Evolutionary conservation across 176 grass and related monocot species (phyloP), one percentile per base, ranked within the genome.

Genomic region (Raddia guianensis): DNA sequence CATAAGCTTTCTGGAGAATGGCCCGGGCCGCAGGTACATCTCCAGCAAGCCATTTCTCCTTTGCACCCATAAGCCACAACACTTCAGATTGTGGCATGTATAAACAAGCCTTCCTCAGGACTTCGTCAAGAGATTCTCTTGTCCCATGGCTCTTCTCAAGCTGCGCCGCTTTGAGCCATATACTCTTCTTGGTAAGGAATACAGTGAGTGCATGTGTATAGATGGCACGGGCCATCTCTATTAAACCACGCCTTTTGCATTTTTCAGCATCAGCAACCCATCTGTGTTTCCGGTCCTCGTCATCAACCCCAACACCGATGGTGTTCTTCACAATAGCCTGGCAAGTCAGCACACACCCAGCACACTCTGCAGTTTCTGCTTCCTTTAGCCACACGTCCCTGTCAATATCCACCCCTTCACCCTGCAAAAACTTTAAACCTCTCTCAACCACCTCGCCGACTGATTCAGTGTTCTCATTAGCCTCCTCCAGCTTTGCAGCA

Each of bases 251-350:
- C 49, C 93, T 97, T 80, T 97, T 90, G 65, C 94, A 97, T 77
- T 97, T 91, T 69, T 97, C 94, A 12, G 94, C 94, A 87, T 97
- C 94, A 82, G 94, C 94, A 91, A 97, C 94, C 94, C 94, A 97
- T 12, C 91, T 97, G 43, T 86, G 87, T 55, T 92, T 93, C 61
- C 94, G 76, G 76, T 93, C 94, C 80, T 97, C 91, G 64, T 93
- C 91, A 45, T 97, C 94, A 72, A 97, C 94, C 11, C 94, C 94
- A 40, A 91, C 71, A 40, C 37, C 37, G 4, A 40, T 40, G 37
- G 37, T 40, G 37, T 40, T 40, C 37, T 40, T 40, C 37, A 97
- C 90, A 72, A 97, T 97, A 60, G 94, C 88, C 63, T 97, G 91
- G 70, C 94, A 97, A 77, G 94, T 97, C 85, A 91, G 72, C 50